Base-by-base conservation (phyloP, 2,329 filamentous ascomycete genomes). In the Boeremia exigua region DNA sequence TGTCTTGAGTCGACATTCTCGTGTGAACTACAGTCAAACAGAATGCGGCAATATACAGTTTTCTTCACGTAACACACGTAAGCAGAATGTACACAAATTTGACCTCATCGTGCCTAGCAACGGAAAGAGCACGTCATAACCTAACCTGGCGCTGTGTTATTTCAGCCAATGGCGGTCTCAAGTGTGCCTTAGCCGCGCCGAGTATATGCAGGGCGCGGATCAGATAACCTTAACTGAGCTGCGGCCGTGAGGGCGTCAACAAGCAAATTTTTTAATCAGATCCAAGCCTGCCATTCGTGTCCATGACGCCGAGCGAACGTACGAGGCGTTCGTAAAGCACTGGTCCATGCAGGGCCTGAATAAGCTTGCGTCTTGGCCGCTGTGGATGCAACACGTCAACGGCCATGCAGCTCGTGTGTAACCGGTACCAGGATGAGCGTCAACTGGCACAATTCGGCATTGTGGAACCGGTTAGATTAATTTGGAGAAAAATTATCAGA, bases 191-290 rank as follows among this genome's bases (percentile, higher is more conserved):
- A 46, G 28, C 34, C 34, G 34, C 23, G 46, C 34, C 39, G 30
- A n/a, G 10, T 27, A 36, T 14, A 61, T 67, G 64, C 65, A 68
- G 61, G 61, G 52, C 4, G 61, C 67, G 68, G 70, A 72, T 73
- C 69, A 66, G 69, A 73, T 71, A 72, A 68, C 63, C 55, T 69
- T 66, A 70, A 62, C 51, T 61, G 49, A 59, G 56, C 61, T 45
- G 40, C 48, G 32, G 40, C 52, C 49, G 61, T 55, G 59, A 54
- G 34, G 19, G 25, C 54, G 56, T 53, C 33, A 34, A n/a, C 23
- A 42, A 51, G 37, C 33, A 57, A 60, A 47, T 51, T 59, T 60
- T 37, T 60, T 58, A 63, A 63, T 63, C 58, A 59, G 53, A 66
- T 63, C 54, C 44, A 56, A 44, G 46, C 19, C 36, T 17, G 19